Conservation (phyloP, 1,284 basidiomycete species). For the Pyrrhoderma noxium region DNA sequence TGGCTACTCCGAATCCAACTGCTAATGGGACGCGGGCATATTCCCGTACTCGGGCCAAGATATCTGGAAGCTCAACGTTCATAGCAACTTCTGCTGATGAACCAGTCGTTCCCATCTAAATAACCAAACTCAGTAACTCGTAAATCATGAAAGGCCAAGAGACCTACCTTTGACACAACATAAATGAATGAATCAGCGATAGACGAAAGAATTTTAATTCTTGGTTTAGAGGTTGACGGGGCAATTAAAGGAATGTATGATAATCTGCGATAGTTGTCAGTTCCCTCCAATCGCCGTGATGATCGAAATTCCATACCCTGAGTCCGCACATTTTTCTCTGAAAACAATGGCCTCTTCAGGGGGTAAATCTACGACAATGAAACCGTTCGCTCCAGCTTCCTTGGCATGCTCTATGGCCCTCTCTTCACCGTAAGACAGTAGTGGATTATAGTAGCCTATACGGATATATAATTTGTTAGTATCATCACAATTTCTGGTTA, state of each 20-base stretch:
- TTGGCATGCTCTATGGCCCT: conserved; percentile 85
- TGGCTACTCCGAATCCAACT: conserved; percentile 95
- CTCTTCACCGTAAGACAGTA: conserved; percentile 93
- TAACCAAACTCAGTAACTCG: neutral
- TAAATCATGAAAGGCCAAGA: neutral
- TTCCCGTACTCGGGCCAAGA: conserved; percentile 66
- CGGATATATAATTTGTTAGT: neutral
- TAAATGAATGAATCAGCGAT: conserved; percentile 99
- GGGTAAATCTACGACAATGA: conserved; percentile 96
- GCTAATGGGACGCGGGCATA: conserved; percentile 80
- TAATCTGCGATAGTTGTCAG: conserved; percentile 44
- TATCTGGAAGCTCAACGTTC: conserved; percentile 72
- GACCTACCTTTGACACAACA: conserved; percentile 90
- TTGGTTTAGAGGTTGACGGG: conserved; percentile 82
- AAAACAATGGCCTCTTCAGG: conserved; percentile 94
- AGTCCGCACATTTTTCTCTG: conserved; percentile 77
- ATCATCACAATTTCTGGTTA: conserved; percentile 5
- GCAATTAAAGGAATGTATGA: conserved; percentile 97
- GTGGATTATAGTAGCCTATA: conserved; percentile 92
- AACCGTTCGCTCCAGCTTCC: conserved; percentile 91
- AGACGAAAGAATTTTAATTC: conserved; percentile 85
- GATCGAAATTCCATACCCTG: conserved; percentile 71
- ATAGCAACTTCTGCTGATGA: conserved; percentile 72
- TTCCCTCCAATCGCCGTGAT: too few relatives aligned
- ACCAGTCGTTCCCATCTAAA: conserved; percentile 95